These are phyloP conservation scores for Chlorella variabilis DNA, from an alignment of 163 green algal genomes.

Conservation along the genomic window DNA sequence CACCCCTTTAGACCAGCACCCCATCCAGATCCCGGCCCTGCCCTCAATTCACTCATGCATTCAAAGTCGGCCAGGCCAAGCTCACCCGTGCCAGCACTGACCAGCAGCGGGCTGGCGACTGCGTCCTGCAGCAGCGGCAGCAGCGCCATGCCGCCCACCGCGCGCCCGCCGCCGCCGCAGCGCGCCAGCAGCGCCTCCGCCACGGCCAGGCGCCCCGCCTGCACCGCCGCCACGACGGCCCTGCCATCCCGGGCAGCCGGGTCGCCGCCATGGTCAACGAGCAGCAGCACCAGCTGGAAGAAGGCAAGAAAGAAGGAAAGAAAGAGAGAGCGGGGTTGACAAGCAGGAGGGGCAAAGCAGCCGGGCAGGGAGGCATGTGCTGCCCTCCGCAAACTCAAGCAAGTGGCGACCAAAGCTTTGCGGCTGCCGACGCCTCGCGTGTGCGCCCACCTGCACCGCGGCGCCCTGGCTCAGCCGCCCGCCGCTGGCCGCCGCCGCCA, in stretches of 20 bases:
- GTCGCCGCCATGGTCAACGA: neutral
- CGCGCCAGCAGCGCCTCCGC: conserved; percentile 5
- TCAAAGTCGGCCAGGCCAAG: too few relatives aligned
- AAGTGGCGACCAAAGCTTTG: too few relatives aligned
- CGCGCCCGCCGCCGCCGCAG: neutral
- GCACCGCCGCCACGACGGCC: neutral
- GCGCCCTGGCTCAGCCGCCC: neutral
- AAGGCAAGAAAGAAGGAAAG: neutral
- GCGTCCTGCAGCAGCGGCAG: conserved; percentile 21
- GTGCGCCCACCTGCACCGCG: neutral
- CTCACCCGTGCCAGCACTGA: too few relatives aligned
- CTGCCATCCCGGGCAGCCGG: neutral
- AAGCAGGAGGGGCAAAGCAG: too few relatives aligned
- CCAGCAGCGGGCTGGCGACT: neutral
- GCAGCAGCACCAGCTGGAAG: neutral
- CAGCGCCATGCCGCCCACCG: neutral
- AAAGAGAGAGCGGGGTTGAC: too few relatives aligned
- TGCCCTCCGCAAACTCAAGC: too few relatives aligned
- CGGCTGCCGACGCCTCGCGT: neutral
- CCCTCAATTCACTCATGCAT: too few relatives aligned
- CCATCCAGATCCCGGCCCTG: too few relatives aligned
- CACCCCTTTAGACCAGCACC: too few relatives aligned
- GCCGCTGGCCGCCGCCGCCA: neutral
- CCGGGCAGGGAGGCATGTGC: too few relatives aligned
- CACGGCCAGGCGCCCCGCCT: neutral